Evolutionary conservation across 1,284 basidiomycete genomes (phyloP).

Genomic region (Puccinia triticina): DNA sequence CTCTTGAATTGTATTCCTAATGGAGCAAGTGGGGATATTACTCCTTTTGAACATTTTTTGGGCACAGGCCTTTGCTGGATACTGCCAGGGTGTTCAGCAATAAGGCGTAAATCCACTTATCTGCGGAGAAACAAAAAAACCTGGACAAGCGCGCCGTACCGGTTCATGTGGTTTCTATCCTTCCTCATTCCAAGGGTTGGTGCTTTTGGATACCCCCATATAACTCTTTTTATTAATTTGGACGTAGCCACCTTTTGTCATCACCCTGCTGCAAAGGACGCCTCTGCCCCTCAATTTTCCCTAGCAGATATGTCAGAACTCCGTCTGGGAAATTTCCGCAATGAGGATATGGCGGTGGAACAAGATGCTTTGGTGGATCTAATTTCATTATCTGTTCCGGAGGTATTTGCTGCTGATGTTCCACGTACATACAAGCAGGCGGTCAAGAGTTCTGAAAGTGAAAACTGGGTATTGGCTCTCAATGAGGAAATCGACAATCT

Average conservation of each 20-base stretch:
- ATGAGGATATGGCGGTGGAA: neutral
- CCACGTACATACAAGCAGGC: neutral
- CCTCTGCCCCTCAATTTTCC: no score
- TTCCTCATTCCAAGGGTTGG: neutral
- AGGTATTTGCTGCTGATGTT: neutral
- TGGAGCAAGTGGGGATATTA: neutral
- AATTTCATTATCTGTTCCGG: neutral
- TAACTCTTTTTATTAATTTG: neutral
- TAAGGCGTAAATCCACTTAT: neutral
- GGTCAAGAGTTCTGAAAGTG: neutral
- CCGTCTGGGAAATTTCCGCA: neutral
- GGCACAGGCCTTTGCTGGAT: neutral
- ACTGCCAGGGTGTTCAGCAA: neutral
- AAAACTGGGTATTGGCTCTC: neutral
- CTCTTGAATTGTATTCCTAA: constrained; percentile 23
- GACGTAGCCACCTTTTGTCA: neutral
- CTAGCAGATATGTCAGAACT: no score
- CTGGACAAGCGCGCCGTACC: no score
- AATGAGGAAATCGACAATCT: neutral
- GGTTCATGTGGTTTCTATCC: neutral
- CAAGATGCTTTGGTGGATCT: neutral
- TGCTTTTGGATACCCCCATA: neutral
- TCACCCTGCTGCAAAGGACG: neutral
- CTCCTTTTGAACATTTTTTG: constrained; percentile 20
- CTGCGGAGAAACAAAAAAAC: neutral